Percentiles rank a stretch among this genome's conserved stretches.
phyloP scores from a whole-genome alignment of 371 early-diverging fungal genomes.

The Capniomyces stellatus region DNA sequence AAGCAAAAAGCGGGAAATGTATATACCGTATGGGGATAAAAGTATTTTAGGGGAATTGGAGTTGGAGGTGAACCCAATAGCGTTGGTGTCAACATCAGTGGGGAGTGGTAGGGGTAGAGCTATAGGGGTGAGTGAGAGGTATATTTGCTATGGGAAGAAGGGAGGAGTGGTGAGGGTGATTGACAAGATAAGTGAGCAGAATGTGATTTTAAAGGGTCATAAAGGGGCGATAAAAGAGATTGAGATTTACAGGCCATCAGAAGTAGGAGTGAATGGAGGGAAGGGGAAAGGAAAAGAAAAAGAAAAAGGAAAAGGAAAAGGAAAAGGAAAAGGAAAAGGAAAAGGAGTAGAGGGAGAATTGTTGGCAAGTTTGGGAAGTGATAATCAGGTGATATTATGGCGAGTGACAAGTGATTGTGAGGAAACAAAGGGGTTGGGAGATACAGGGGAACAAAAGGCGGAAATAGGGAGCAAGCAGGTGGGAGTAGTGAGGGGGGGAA shows the following conservation, averaged over 20 bases:
- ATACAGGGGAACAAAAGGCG: background rate
- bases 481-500: background rate
- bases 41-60: no score
- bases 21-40: no score
- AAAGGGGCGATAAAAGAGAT: background rate
- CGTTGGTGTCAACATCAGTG: background rate
- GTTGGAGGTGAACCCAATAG: background rate
- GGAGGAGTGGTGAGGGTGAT: background rate
- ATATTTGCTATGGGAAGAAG: conserved; percentile 3
- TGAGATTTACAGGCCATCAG: background rate
- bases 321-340: background rate
- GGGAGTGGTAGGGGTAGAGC: background rate
- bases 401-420: background rate
- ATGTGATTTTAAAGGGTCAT: background rate
- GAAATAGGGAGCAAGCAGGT: no score
- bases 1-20: no score
- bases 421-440: background rate
- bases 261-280: background rate
- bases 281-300: background rate
- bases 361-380: background rate
- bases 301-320: background rate
- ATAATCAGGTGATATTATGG: no score
- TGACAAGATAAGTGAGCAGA: background rate
- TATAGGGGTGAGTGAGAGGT: background rate
- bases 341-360: background rate